phyloP scores from a whole-genome alignment of 2,329 filamentous ascomycete species.

The Teratosphaeriaceae sp. region DNA sequence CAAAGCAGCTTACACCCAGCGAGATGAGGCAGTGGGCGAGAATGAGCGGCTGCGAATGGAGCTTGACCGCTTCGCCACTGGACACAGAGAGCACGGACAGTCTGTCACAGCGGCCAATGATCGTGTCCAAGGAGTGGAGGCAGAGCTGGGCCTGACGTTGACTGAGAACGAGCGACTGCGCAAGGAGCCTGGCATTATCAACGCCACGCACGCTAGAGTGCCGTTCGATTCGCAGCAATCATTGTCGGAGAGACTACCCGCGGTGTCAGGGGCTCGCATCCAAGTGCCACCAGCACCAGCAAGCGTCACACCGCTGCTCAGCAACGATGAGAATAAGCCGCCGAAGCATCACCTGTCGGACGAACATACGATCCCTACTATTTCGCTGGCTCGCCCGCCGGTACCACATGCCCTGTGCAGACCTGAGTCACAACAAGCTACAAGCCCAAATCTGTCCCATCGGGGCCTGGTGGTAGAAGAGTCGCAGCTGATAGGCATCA shows the following conservation, averaged over 20 bases:
- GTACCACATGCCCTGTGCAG: constrained; percentile 6
- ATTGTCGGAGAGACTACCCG: background rate
- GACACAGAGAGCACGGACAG: background rate
- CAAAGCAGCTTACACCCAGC: constrained; percentile 5
- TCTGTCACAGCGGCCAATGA: too few species aligned
- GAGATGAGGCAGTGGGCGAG: constrained; percentile 7
- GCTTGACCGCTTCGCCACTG: constrained; percentile 3
- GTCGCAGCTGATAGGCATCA: constrained; percentile 7
- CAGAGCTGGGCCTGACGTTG: background rate
- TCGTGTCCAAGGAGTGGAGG: too few species aligned
- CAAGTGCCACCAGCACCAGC: background rate
- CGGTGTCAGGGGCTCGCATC: background rate
- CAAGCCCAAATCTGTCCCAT: too few species aligned
- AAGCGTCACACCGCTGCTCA: constrained; percentile 7
- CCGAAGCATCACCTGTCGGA: constrained; percentile 7
- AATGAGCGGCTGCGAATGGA: constrained; percentile 6
- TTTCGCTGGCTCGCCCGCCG: constrained; percentile 5
- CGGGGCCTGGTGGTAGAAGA: constrained; percentile 12
- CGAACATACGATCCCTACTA: constrained; percentile 5
- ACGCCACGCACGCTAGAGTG: background rate
- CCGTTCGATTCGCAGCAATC: background rate
- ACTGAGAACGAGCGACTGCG: background rate
- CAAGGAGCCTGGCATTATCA: background rate
- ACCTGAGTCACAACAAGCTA: background rate
- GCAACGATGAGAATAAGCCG: constrained; percentile 11